Evolutionary conservation across 2,329 filamentous ascomycete species (phyloP).

Genomic region (Plectosphaerella cucumerina): DNA sequence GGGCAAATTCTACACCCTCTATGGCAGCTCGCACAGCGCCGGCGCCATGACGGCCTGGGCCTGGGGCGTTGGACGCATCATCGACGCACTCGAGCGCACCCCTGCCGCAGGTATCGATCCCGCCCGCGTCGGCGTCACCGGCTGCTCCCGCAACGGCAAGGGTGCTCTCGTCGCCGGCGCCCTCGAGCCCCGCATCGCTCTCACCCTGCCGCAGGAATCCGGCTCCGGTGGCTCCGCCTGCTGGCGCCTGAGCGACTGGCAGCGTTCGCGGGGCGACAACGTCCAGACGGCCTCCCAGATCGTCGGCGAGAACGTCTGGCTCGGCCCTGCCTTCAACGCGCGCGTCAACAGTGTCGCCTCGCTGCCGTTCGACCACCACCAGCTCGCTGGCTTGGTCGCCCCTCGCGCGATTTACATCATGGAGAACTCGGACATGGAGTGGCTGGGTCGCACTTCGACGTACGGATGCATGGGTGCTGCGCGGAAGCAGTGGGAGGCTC

Average conservation of each 20-base stretch:
- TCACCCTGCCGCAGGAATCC: constrained; percentile 45
- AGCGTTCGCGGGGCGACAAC: constrained; percentile 36
- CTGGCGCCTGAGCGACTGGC: constrained; percentile 33
- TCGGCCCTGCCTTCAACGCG: constrained; percentile 44
- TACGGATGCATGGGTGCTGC: constrained; percentile 46
- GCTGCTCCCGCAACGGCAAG: constrained; percentile 48
- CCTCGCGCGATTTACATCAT: constrained; percentile 45
- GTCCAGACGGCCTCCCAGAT: constrained; percentile 47
- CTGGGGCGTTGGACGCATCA: constrained; percentile 43
- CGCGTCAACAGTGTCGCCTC: constrained; percentile 42
- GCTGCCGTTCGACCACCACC: constrained; percentile 48
- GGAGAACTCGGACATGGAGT: constrained; percentile 46
- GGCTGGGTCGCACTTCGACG: constrained; percentile 43
- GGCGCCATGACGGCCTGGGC: constrained; percentile 46
- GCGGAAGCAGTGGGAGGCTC: constrained; percentile 40
- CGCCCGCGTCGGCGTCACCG: constrained; percentile 36
- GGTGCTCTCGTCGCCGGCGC: constrained; percentile 45
- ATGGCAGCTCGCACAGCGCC: constrained; percentile 38
- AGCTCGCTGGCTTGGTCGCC: constrained; percentile 45
- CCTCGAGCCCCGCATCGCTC: constrained; percentile 41
- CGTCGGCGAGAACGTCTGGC: constrained; percentile 50
- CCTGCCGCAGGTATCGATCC: constrained; percentile 32
- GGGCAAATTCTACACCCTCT: constrained; percentile 45
- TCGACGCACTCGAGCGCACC: constrained; percentile 39
- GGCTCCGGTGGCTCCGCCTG: constrained; percentile 44